Conservation (phyloP, 768 basidiomycete species). For the Termitomyces titanicus region DNA sequence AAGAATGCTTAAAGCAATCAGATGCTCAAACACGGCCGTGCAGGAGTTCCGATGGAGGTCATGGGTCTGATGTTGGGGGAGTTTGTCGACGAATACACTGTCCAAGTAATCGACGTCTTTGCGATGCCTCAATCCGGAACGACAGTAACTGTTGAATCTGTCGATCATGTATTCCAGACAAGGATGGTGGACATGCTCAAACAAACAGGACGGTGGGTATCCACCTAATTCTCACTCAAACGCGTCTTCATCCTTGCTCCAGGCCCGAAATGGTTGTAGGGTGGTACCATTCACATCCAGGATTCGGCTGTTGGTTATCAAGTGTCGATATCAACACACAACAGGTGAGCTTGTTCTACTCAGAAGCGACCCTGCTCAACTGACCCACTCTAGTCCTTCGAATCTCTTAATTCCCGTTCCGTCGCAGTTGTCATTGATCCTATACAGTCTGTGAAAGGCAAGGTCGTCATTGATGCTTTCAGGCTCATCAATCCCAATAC, state of each 20-base stretch:
- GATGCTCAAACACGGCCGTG: constrained; percentile 99
- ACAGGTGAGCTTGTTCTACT: constrained; percentile 52
- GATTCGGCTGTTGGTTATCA: constrained; percentile 99
- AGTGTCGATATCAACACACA: constrained; percentile 99
- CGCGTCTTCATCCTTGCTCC: neutral
- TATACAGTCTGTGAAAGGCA: constrained; percentile 97
- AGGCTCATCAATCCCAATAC: constrained; percentile 91
- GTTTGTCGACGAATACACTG: constrained; percentile 96
- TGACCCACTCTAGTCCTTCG: constrained; percentile 73
- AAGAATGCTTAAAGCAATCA: constrained; percentile 27
- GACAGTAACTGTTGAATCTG: constrained; percentile 95
- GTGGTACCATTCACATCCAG: constrained; percentile 99
- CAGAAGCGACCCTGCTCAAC: neutral
- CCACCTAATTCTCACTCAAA: neutral
- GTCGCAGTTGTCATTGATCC: constrained; percentile 98
- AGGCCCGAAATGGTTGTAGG: constrained; percentile 98
- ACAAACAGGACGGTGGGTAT: constrained; percentile 88
- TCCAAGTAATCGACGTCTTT: constrained; percentile 94
- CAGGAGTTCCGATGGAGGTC: constrained; percentile 99
- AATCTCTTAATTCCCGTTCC: constrained; percentile 87
- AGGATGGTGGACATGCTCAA: constrained; percentile 99
- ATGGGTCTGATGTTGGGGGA: constrained; percentile 98
- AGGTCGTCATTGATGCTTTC: constrained; percentile 99
- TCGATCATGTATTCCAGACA: constrained; percentile 97
- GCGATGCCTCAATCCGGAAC: constrained; percentile 99